These are phyloP conservation scores for Kodamaea arcana DNA, from an alignment of 1,139 yeast species.

Conservation along the genomic window DNA sequence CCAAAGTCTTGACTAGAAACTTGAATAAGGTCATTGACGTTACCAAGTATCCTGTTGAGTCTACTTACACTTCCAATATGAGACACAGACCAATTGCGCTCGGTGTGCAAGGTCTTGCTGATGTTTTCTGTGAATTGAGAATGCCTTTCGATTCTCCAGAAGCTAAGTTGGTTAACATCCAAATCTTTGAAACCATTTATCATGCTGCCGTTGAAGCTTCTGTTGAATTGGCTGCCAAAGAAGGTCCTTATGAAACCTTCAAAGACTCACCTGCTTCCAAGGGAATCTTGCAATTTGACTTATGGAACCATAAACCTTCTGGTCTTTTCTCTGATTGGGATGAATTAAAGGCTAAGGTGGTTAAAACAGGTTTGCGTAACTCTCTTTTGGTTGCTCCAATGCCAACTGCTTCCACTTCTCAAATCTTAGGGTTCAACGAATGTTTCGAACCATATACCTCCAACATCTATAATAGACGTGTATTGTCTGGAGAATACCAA, in stretches of 20 bases:
- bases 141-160: slow-evolving; percentile 55
- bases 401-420: slow-evolving; percentile 66
- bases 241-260: slow-evolving; percentile 47
- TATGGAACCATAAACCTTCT: slow-evolving; percentile 57
- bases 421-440: slow-evolving; percentile 57
- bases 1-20: slow-evolving; percentile 52
- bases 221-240: slow-evolving; percentile 45
- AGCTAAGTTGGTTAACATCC: slow-evolving; percentile 53
- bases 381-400: slow-evolving; percentile 61
- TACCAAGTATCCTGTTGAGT: slow-evolving; percentile 53
- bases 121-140: slow-evolving; percentile 53
- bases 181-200: slow-evolving; percentile 58
- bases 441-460: slow-evolving; percentile 63
- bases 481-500: slow-evolving; percentile 59
- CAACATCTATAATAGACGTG: slow-evolving; percentile 57
- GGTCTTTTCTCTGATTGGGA: slow-evolving; percentile 56
- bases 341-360: slow-evolving; percentile 39
- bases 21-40: slow-evolving; percentile 56
- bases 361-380: slow-evolving; percentile 49
- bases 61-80: slow-evolving; percentile 49
- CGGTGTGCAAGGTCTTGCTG: slow-evolving; percentile 64
- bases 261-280: slow-evolving; percentile 59
- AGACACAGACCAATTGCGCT: slow-evolving; percentile 59
- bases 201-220: slow-evolving; percentile 59
- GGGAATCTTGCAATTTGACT: slow-evolving; percentile 53